These are phyloP conservation scores for Camelina hispida DNA, from an alignment of 345 rosid species.

Conservation along the genomic window DNA sequence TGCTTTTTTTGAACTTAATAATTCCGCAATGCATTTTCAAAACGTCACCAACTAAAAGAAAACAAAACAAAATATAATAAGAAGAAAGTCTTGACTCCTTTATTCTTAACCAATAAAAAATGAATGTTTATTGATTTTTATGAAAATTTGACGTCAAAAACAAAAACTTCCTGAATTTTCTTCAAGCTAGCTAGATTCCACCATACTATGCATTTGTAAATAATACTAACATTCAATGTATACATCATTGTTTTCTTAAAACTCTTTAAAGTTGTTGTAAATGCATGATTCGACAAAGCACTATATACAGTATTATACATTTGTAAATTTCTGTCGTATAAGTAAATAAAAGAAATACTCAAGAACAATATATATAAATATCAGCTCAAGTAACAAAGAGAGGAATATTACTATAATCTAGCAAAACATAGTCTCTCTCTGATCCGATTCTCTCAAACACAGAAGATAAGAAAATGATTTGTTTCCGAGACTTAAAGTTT, in stretches of 20 bases:
- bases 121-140: neutral
- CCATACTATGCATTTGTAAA: neutral
- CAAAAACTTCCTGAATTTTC: neutral
- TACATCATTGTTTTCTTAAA: neutral
- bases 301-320: too few relatives aligned
- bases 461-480: neutral
- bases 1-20: neutral
- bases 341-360: neutral
- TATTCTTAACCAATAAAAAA: neutral
- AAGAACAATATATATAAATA: conserved; percentile 7
- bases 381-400: neutral
- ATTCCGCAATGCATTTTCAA: neutral
- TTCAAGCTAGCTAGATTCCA: conserved; percentile 3
- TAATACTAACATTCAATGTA: neutral
- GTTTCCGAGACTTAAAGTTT: neutral
- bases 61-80: neutral
- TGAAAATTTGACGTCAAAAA: neutral
- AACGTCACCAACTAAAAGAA: neutral
- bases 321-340: neutral
- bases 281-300: neutral
- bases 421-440: neutral
- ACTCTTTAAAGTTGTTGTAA: neutral
- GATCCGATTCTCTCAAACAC: neutral
- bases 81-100: neutral
- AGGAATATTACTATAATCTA: neutral